A percentile compares a stretch with the other conserved stretches of the same genome.
Conservation (phyloP, 148 eudicot species). For the Cornus controversa region DNA sequence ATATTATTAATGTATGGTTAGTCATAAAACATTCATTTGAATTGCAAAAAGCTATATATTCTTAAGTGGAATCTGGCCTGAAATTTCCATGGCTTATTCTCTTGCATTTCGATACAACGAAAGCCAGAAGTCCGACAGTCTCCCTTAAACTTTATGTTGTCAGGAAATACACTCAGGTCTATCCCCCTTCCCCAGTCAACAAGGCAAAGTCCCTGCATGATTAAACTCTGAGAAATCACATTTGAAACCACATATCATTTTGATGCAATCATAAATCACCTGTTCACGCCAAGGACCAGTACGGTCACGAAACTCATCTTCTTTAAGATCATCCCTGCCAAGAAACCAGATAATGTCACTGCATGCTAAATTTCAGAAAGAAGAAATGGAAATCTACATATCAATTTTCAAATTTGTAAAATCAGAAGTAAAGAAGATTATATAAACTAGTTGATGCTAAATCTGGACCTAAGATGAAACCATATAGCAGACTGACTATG, state of each 20-base stretch:
- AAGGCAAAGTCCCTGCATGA: conserved; percentile 84
- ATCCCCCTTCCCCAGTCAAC: conserved; percentile 99
- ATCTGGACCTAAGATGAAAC: too few species aligned
- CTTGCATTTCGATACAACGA: conserved; percentile 90
- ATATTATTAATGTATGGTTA: conserved; percentile 1
- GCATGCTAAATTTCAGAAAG: background rate
- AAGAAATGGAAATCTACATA: background rate
- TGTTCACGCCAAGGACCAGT: conserved; percentile 88
- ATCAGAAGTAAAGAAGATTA: too few species aligned
- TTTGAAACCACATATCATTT: background rate
- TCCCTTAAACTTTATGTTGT: conserved; percentile 57
- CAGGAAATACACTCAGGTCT: conserved; percentile 69
- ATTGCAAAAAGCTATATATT: background rate
- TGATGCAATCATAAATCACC: conserved; percentile 36
- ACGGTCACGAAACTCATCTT: conserved; percentile 46
- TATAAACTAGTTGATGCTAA: too few species aligned
- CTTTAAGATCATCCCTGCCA: conserved; percentile 69
- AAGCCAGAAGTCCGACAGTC: conserved; percentile 91
- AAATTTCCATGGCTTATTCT: conserved; percentile 79
- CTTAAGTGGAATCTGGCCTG: conserved; percentile 46
- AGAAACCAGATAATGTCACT: conserved; percentile 5
- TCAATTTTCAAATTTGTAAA: too few species aligned
- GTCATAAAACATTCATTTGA: background rate
- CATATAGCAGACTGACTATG: too few species aligned
- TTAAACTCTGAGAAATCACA: conserved; percentile 13